Base-by-base conservation (phyloP, 345 rosid genomes). In the Barbarea vulgaris region DNA sequence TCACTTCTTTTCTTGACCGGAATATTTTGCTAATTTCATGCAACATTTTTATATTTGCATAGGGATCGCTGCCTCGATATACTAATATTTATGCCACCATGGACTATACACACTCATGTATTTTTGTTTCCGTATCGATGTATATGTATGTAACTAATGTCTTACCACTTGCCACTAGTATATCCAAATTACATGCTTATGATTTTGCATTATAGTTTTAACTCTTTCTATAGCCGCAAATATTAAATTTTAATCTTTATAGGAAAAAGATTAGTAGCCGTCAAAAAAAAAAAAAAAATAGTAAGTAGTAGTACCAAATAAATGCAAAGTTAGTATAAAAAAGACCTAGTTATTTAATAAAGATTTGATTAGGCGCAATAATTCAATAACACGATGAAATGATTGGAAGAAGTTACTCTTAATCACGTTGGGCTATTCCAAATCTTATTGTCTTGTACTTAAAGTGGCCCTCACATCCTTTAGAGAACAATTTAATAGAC, bases 381-480 rank as follows among this genome's bases (percentile, higher is more conserved):
- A 71, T 77, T 77, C 68, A 57, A 71, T 64, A 77, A 36, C 67
- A 77, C 76, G 60, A 77, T 64, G 72, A 77, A 77, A 77, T 77
- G 77, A 77, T 72, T 72, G 73, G 77, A 48, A 42, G 81, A 72
- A 30, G 73, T 72, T 78, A 76, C 81, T 72, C 81, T 72, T 66
- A 72, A 65, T 78, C 81, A 78, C 81, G 81, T 78, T 78, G 63
- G 18, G 51, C 70, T 72, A 72, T 51, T 72, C 69, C 64, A 42
- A 78, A 65, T 64, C 64, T 64, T 66, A 72, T 78, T 78, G 73
- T 72, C 77, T 57, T 72, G 62, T 56, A 72, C 77, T 65, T 72
- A 42, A 65, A 72, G 81, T 78, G 77, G 73, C 81, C 77, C 73
- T 72, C 81, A 78, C 81, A 78, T 78, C 77, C 77, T 72, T 72